A percentile compares a stretch with the other conserved stretches of the same genome.
These are phyloP conservation scores for Phytopythium oedochilum DNA, from an alignment of 352 stramenopile species.

Conservation along the genomic window DNA sequence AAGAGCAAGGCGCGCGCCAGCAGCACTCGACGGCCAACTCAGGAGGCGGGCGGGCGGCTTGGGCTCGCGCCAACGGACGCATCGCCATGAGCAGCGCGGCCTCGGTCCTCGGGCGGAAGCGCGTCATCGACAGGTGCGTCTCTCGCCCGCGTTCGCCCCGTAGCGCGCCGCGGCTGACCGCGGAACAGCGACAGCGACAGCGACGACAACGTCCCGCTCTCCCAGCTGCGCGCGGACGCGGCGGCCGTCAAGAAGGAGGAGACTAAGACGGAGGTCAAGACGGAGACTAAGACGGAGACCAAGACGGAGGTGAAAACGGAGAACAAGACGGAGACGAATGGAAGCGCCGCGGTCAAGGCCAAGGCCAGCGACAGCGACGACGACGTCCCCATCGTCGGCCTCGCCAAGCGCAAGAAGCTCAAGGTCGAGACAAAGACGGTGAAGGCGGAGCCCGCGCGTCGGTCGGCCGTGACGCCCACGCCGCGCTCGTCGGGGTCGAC, in stretches of 20 bases:
- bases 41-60: too few species aligned
- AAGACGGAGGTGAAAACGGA: slow-evolving; percentile 17
- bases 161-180: slow-evolving; percentile 10
- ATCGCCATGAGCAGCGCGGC: slow-evolving; percentile 17
- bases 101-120: slow-evolving; percentile 18
- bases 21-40: too few species aligned
- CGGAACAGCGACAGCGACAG: slow-evolving; percentile 58
- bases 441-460: slow-evolving; percentile 11
- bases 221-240: slow-evolving; percentile 36
- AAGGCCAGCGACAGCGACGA: slow-evolving; percentile 62
- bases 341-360: slow-evolving; percentile 10
- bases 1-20: too few species aligned
- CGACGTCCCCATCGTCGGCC: slow-evolving; percentile 61
- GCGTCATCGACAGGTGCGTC: slow-evolving; percentile 39
- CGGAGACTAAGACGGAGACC: slow-evolving; percentile 17
- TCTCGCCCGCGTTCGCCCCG: background rate
- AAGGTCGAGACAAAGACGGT: slow-evolving; percentile 38
- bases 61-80: background rate
- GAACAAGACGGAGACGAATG: slow-evolving; percentile 5
- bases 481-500: slow-evolving; percentile 10
- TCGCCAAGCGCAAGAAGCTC: slow-evolving; percentile 55
- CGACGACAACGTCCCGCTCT: slow-evolving; percentile 76
- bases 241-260: slow-evolving; percentile 13
- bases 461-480: slow-evolving; percentile 4
- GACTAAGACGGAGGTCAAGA: slow-evolving; percentile 16